Base-by-base conservation (phyloP, 371 early-diverging fungal species). In the Mortierella sp. region DNA sequence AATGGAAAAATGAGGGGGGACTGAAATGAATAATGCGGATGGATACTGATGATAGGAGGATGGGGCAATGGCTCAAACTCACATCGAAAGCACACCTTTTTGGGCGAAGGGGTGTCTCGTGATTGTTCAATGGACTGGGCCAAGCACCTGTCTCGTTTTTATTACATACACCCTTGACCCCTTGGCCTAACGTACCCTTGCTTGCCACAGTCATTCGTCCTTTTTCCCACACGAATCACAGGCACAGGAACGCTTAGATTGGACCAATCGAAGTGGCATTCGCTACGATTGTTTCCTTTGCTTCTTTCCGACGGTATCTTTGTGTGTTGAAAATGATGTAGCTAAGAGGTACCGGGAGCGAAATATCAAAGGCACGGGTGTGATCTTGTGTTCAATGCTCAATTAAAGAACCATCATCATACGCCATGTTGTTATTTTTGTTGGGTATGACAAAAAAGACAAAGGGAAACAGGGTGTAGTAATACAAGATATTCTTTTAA, bases 91-190 rank as follows among this genome's bases (percentile, higher is more conserved):
- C 68, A 41, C 68, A 68, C 38, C 68, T 68, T 63, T 41, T 63
- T 63, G 63, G 63, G 63, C 63, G 63, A 35, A 63, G 63, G 63
- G 29, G 18, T 12, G 63, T 35, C 63, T 63, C 63, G 63, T 63
- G 63, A 63, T 35, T 29, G 16, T 27, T 63, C 35, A 35, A 7
- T 35, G 18, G 41, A 56, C 56, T 68, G 68, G 68, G 68, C 68
- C 68, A 68, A 68, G 68, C 68, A 68, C 21, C 38, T 24, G 68
- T 41, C 21, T 10, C 16, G 4, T 60, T 54, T 14, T 21, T 16
- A 21, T 6, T 0, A 54, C 11, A 27, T 0, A 54, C 11, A 27
- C 58, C 12, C 2, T 18, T 54, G 54, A 54, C 54, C 41, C 5
- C 4, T 41, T 41, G 7, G 41, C 7, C 41, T 2, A 41, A 41